Evolutionary conservation across 805 yeast genomes (phyloP).

Genomic region (Kodamaea lidongshanica): DNA sequence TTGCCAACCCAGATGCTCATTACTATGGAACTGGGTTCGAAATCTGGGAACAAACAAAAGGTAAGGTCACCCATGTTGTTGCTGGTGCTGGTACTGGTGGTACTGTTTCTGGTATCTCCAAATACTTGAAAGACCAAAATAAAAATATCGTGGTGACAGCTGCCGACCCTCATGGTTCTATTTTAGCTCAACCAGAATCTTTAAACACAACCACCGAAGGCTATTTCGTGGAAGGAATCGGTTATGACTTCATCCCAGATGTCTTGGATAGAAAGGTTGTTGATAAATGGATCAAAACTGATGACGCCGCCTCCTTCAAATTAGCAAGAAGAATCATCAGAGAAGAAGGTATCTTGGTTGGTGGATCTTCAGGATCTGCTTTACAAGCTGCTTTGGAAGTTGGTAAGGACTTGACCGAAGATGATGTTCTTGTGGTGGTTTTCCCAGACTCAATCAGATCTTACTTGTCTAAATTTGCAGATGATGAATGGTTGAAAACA

Average conservation of each 20-base stretch:
- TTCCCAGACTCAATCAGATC: slow-evolving; percentile 87
- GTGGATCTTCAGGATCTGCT: slow-evolving; percentile 87
- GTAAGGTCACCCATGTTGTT: slow-evolving; percentile 64
- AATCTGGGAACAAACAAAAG: slow-evolving; percentile 74
- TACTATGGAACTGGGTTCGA: slow-evolving; percentile 80
- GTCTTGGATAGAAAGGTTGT: slow-evolving; percentile 62
- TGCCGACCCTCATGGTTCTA: slow-evolving; percentile 86
- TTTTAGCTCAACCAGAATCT: slow-evolving; percentile 71
- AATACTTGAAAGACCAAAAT: slow-evolving; percentile 67
- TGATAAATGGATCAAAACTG: slow-evolving; percentile 82
- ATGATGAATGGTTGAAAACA: slow-evolving; percentile 83
- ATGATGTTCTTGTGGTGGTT: slow-evolving; percentile 70
- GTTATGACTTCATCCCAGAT: slow-evolving; percentile 82
- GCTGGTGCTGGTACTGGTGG: slow-evolving; percentile 98
- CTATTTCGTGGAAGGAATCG: slow-evolving; percentile 85
- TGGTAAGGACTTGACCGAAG: slow-evolving; percentile 61
- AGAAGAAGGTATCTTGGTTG: slow-evolving; percentile 82
- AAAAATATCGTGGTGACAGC: slow-evolving; percentile 58
- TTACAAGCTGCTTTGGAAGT: slow-evolving; percentile 71
- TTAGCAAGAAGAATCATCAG: slow-evolving; percentile 76
- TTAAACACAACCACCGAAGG: slow-evolving; percentile 53
- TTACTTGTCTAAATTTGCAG: slow-evolving; percentile 79
- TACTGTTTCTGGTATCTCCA: slow-evolving; percentile 87
- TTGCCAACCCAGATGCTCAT: slow-evolving; percentile 78
- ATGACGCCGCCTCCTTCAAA: slow-evolving; percentile 71